Evolutionary conservation across 371 early-diverging fungal genomes (phyloP).

Genomic region (Mortierella sp.): DNA sequence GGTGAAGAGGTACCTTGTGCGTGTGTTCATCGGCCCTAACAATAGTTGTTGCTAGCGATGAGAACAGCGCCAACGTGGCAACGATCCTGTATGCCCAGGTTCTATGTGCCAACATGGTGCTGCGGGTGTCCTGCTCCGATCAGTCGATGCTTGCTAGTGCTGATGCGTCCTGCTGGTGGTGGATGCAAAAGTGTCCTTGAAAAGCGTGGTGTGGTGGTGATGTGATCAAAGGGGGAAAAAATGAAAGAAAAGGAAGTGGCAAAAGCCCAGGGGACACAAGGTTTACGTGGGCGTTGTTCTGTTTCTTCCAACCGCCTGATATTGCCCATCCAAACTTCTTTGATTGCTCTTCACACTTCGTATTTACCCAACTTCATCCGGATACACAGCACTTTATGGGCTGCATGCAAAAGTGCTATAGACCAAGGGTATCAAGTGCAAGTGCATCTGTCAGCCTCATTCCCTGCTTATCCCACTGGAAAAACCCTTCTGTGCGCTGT

Average conservation of each 20-base stretch:
- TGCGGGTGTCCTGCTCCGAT: background rate
- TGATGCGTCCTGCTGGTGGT: background rate
- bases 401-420: no score
- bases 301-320: no score
- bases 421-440: no score
- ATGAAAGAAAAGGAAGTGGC: background rate
- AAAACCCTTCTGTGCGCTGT: no score
- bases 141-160: background rate
- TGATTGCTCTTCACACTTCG: no score
- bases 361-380: no score
- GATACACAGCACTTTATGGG: no score
- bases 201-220: background rate
- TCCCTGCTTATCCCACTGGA: no score
- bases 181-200: background rate
- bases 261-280: background rate
- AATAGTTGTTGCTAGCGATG: conserved; percentile 9
- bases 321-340: no score
- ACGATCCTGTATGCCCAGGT: conserved; percentile 22
- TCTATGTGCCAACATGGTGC: conserved; percentile 19
- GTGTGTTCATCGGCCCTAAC: conserved; percentile 51
- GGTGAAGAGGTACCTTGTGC: conserved; percentile 29
- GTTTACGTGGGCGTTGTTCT: background rate
- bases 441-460: no score
- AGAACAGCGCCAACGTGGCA: conserved; percentile 17
- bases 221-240: background rate